Conservation (phyloP, 306 rosid species). For the Lithocarpus polystachyus region DNA sequence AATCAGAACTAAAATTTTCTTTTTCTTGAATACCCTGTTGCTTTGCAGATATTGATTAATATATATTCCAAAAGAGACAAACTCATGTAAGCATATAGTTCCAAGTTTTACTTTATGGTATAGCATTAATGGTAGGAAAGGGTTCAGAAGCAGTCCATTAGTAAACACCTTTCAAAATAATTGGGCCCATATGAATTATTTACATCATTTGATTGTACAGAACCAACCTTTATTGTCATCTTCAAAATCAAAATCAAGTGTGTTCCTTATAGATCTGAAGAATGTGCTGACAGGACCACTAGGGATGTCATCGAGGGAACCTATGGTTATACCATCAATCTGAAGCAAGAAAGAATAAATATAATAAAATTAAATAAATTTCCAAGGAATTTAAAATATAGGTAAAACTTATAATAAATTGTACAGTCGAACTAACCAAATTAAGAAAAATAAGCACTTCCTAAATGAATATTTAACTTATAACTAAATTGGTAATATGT, state of each 20-base stretch:
- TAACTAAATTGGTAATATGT: neutral
- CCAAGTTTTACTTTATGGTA: neutral
- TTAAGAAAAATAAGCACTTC: neutral
- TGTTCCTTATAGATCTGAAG: slow-evolving; percentile 84
- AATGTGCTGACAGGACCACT: slow-evolving; percentile 70
- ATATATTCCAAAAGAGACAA: neutral
- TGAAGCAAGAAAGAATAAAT: slow-evolving; percentile 33
- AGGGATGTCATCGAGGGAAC: slow-evolving; percentile 91
- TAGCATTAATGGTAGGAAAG: neutral
- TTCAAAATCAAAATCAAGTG: slow-evolving; percentile 97
- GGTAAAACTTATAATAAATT: neutral
- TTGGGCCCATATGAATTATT: neutral
- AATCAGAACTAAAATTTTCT: neutral
- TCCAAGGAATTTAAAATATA: neutral
- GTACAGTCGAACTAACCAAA: neutral
- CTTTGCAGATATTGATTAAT: neutral
- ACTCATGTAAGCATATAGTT: neutral
- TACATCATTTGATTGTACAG: slow-evolving; percentile 6
- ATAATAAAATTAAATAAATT: neutral
- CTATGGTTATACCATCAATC: slow-evolving; percentile 72
- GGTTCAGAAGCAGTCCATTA: neutral
- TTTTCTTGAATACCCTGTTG: neutral
- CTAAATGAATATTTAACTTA: neutral
- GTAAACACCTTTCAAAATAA: neutral
- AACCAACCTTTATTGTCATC: slow-evolving; percentile 88